Conservation (phyloP, 2,329 filamentous ascomycete genomes). For the Ambrosiella cleistominuta region DNA sequence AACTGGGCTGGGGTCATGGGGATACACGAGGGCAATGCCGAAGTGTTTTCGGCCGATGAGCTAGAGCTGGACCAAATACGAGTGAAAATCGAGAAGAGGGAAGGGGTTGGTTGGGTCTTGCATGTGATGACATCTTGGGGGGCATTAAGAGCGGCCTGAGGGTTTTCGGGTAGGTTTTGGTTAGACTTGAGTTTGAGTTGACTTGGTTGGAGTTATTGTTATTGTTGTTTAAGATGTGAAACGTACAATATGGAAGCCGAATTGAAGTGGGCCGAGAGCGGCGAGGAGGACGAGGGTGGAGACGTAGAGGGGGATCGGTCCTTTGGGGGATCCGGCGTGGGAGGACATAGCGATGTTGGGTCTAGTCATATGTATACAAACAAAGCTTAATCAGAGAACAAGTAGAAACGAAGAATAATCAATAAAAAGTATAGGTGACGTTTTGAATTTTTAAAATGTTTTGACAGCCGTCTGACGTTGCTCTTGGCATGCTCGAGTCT, state of each 20-base stretch:
- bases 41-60: neutral
- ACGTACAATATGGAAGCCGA: conserved; percentile 77
- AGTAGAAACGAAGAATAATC: neutral
- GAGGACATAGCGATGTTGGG: neutral
- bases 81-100: conserved; percentile 18
- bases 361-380: neutral
- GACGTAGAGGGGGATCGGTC: conserved; percentile 38
- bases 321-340: too few species aligned
- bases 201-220: neutral
- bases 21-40: conserved; percentile 54
- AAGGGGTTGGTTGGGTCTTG: conserved; percentile 31
- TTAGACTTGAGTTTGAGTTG: neutral
- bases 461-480: too few species aligned
- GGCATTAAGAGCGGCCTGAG: conserved; percentile 79
- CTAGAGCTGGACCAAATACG: conserved; percentile 17
- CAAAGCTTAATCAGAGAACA: neutral
- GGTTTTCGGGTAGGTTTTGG: neutral
- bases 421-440: too few species aligned
- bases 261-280: conserved; percentile 78
- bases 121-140: conserved; percentile 90
- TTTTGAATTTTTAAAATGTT: too few species aligned
- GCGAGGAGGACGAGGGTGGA: conserved; percentile 57
- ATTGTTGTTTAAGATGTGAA: neutral
- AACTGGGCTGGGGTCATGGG: conserved; percentile 70
- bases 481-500: too few species aligned